Evolutionary conservation across 2,329 filamentous ascomycete genomes (phyloP), one percentile per base, ranked within the genome.

Genomic region (Cryphonectria radicalis): DNA sequence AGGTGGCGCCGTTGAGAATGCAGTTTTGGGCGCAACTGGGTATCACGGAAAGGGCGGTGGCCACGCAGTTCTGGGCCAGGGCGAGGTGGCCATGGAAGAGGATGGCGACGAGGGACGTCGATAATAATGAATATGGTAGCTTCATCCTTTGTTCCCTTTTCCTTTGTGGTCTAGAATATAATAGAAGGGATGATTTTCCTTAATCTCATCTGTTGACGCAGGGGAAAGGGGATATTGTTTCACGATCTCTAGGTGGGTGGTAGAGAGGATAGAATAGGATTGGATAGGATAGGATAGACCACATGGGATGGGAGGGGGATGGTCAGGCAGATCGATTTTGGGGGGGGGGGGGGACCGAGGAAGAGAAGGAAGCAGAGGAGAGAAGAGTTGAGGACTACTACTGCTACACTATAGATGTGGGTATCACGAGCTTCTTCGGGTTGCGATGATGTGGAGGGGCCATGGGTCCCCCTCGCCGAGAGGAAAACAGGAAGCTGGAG

Each of bases 11-110:
- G 59, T 77, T 74, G 70, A 79, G 67, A 72, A 80, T 79, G 74
- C 79, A 81, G 8, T 73, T 59, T 66, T 79, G 78, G 4, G 79
- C 79, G 72, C 79, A 81, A 8, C 46, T 46, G 10, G 78, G 79
- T 62, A 80, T 78, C 53, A 70, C 74, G 53, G 73, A 69, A 69
- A 77, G 71, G 63, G 78, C 76, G 35, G 77, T 74, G 66, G 72
- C 74, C 57, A 74, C 67, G 73, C 77, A 78, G 73, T 76, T 71
- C 67, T 75, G 67, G 14, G 72, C 72, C 6, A 64, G 66, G 46
- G 57, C 69, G 37, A 55, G n/a, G 14, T 57, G 53, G 55, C 62
- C 59, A 7, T n/a, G 17, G 57, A 13, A 66, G 19, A 66, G 25
- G 25, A 42, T 13, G 28, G 59, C 13, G 62, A 40, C 37, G n/a